Conservation (phyloP, 78 protist species). For the Tieghemostelium lacteum region DNA sequence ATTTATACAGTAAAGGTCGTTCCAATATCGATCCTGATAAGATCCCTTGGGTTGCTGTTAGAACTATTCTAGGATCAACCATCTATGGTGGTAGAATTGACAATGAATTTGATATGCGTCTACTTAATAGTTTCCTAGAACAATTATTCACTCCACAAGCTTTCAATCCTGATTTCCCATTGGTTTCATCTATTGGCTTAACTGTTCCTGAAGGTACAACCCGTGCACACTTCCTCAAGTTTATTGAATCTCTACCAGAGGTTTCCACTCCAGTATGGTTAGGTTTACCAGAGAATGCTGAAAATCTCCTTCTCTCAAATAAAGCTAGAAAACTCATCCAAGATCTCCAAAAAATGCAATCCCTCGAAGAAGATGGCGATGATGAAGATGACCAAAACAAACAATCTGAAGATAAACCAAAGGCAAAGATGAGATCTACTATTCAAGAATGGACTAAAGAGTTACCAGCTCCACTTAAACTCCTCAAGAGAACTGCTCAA, state of each 20-base stretch:
- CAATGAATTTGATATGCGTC: conserved; percentile 94
- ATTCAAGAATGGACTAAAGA: conserved; percentile 61
- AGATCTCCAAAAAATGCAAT: conserved; percentile 64
- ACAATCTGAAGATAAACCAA: conserved; percentile 57
- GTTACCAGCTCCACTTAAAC: conserved; percentile 72
- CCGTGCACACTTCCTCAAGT: conserved; percentile 61
- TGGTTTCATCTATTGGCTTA: conserved; percentile 44
- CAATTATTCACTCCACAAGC: conserved; percentile 78
- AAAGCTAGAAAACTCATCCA: conserved; percentile 37
- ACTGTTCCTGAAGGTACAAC: conserved; percentile 76
- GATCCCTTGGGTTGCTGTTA: conserved; percentile 94
- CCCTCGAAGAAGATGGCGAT: conserved; percentile 57
- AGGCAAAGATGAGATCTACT: conserved; percentile 17
- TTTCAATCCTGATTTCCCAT: conserved; percentile 70
- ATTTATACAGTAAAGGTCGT: conserved; percentile 66
- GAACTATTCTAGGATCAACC: conserved; percentile 79
- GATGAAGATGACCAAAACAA: conserved; percentile 1
- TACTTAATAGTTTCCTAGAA: conserved; percentile 86
- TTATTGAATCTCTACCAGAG: conserved; percentile 85
- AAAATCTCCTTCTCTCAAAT: conserved; percentile 75
- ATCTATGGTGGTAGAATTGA: conserved; percentile 96
- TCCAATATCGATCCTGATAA: conserved; percentile 78
- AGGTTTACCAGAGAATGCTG: conserved; percentile 92
- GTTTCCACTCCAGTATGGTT: conserved; percentile 91
- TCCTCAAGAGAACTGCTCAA: conserved; percentile 77